Evolutionary conservation across 345 rosid genomes (phyloP), one percentile per base, ranked within the genome.

Genomic region (Populus tremula): DNA sequence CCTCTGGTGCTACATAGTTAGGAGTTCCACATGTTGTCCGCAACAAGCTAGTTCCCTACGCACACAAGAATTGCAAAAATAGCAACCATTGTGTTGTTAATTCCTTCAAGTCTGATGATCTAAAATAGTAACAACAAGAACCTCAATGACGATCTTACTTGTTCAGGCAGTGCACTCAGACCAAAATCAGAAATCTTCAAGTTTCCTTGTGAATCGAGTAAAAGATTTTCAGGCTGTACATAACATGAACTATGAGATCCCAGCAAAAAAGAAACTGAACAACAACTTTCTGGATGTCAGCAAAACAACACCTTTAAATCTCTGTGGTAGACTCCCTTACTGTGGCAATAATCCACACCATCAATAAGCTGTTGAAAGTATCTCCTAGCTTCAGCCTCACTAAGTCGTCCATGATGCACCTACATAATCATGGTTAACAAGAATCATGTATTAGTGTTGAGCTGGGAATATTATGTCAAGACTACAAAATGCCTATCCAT

Each of bases 1-100:
- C 99, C 99, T 95, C 99, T 33, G 99, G 99, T 72, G 99, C 99
- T 35, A 95, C 98, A 71, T 95, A 95, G 80, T 95, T 95, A 61
- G 97, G 98, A 64, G 98, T 93, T 64, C 99, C 99, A 81, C 99
- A 93, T 29, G 99, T 95, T 74, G 99, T 95, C 83, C 88, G 89
- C 27, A 95, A 90, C 69, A 93, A 67, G 80, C 92, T 90, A 82
- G 92, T 96, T 76, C 97, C 99, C 99, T 93, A 68, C 16, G 21
- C 27, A 49, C 72, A 86, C 21, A 74, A 64, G 33, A 81, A 14
- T 47, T 47, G 53, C 6, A 33, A 69, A 50, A 74, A 71, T 66
- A 78, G 77, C 12, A 63, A 49, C 66, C 9, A 20, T 47, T 23
- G 12, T 12, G 23, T 25, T 18, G 59, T 71, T 70, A 69, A 33